Base-by-base conservation (phyloP, 176 grass and related monocot genomes). In the Phyllostachys edulis region DNA sequence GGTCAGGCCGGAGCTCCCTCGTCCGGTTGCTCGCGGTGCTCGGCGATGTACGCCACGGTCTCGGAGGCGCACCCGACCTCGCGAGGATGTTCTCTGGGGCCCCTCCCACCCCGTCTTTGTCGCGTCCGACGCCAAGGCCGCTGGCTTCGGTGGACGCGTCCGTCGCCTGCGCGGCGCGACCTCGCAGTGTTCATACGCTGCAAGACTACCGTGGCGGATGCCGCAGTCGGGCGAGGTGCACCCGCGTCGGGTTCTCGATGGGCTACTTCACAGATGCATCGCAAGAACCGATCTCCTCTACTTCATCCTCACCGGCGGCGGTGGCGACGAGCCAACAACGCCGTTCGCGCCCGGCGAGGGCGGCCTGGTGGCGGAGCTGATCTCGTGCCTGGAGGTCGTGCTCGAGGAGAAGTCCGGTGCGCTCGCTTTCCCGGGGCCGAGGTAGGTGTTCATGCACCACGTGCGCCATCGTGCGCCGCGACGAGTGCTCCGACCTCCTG, bases 401-500 rank as follows among this genome's bases (percentile, higher is more conserved):
- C 63, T 89, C 5, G 82, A 89, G 44, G 82, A 89, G 54, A 76
- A 85, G 77, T 81, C 88, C 3, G 24, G 23, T 4, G 42, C 8
- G 44, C 77, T 85, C 2, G 82, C 82, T 9, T 85, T 89, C 18
- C 77, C 88, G 9, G 82, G 82, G 52, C 77, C 85, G 44, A 75
- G 71, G 12, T 77, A 89, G 44, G 73, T 85, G 63, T 89, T 89
- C 71, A 81, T 85, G 88, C 82, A 89, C 85, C 82, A 85, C 77
- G 63, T 63, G 57, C 77, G 63, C 82, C 70, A 45, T 89, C 63
- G 52, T 89, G 34, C 42, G 77, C 42, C 77, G 77, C 71, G 77
- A 54, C 23, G 4, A 81, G 63, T 63, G 88, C 77, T 85, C 82
- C 70, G 87, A 85, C 63, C 82, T 89, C 82, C 60, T 49, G 47